Base-by-base conservation (phyloP, 352 stramenopile species). In the Phytophthora ohioensis region DNA sequence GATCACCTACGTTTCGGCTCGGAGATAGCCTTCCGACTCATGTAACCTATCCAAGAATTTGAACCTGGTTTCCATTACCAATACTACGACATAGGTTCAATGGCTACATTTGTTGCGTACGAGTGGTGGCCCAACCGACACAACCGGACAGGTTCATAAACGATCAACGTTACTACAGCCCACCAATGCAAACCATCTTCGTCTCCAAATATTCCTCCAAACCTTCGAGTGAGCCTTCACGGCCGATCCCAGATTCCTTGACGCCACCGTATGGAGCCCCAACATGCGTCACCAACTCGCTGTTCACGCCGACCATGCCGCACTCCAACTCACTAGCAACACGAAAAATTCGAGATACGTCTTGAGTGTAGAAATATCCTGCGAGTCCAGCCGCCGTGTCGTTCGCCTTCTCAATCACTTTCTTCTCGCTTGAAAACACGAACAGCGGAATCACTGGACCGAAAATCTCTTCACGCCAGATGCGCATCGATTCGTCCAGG, bases 171-270 rank as follows among this genome's bases (percentile, higher is more conserved):
- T 61, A 58, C 47, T 86, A 64, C 48, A 92, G 57, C 0, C 82
- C 86, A 31, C 84, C 86, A 61, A 97, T 84, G 67, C 68, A 84
- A 41, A 99, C 79, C 76, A 99, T 98, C 76, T 99, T 99, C 10
- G 91, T 98, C 77, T 99, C 96, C 43, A 97, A 72, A 78, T 99
- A 99, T 79, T 99, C 96, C 12, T 94, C 85, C n/a, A 98, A 60
- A 1, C 97, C 97, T 6, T 93, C 63, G 32, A 77, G 58, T 10
- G 87, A 94, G 62, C 92, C 97, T 65, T 98, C 93, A 48, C 91
- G 87, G 31, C 91, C 91, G n/a, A 95, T 66, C 3, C 91, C 91
- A 21, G 88, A 97, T 67, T 96, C 75, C 79, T 96, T 96, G 32
- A 94, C 76, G 4, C 91, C 91, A n/a, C 91, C 91, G 55, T 96